Percentiles rank a stretch among this genome's conserved stretches.
Evolutionary conservation across 768 basidiomycete species (phyloP).

Genomic region (Chiua virens): DNA sequence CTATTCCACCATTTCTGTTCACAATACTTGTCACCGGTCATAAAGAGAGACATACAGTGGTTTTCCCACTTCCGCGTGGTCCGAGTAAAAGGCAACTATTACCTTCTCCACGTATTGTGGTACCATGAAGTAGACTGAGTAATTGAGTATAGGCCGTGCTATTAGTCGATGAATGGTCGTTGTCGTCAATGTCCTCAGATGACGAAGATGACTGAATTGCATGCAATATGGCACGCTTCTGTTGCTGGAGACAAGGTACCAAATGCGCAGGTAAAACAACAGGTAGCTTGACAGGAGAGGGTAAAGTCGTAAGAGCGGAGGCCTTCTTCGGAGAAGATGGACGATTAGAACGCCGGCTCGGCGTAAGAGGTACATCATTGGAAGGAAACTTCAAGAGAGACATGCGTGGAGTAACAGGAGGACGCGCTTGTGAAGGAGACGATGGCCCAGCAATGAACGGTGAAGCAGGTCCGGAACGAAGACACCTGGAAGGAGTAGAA

Average conservation of each 20-base stretch:
- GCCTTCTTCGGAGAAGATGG: conserved; percentile 16
- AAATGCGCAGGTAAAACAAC: conserved; percentile 41
- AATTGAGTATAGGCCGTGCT: conserved; percentile 56
- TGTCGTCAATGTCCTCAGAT: conserved; percentile 29
- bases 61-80: conserved; percentile 85
- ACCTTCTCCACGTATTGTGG: conserved; percentile 79
- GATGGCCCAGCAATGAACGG: conserved; percentile 6
- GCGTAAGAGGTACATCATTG: conserved; percentile 15
- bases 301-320: neutral
- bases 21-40: neutral
- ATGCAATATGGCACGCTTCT: conserved; percentile 56
- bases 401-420: conserved; percentile 13
- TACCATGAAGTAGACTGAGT: conserved; percentile 65
- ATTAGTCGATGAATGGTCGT: conserved; percentile 46
- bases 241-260: conserved; percentile 46
- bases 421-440: conserved; percentile 13
- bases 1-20: conserved; percentile 34
- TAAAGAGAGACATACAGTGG: conserved; percentile 45
- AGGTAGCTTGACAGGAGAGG: conserved; percentile 24
- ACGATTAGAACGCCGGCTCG: conserved; percentile 11
- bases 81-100: conserved; percentile 91
- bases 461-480: neutral
- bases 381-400: conserved; percentile 15
- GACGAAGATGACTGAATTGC: conserved; percentile 39
- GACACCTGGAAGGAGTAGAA: conserved; percentile 20